A percentile compares a stretch with the other conserved stretches of the same genome.
Evolutionary conservation across 768 basidiomycete genomes (phyloP).

Genomic region (Gymnopilus dilepis): DNA sequence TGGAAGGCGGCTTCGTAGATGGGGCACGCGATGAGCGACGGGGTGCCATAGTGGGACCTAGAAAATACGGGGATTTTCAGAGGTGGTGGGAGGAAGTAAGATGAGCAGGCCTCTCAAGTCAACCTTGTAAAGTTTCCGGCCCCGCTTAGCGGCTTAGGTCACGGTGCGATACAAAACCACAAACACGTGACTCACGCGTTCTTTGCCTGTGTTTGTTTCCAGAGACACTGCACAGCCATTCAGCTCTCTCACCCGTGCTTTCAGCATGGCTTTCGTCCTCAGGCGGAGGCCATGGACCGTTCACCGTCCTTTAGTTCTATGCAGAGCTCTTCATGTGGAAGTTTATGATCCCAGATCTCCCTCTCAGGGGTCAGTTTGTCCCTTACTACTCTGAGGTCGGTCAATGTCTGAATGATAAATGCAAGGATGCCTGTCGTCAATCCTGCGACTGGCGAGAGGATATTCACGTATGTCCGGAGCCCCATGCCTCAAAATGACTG

Average conservation of each 20-base stretch:
- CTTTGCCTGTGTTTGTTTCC: constrained; percentile 24
- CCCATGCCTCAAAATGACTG: not conserved
- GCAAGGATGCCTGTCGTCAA: constrained; percentile 62
- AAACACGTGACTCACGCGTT: constrained; percentile 50
- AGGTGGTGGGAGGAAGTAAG: constrained; percentile 25
- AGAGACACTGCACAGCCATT: not conserved
- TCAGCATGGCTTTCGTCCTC: not conserved
- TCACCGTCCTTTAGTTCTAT: not conserved
- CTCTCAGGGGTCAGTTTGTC: constrained; percentile 27
- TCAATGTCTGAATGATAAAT: not conserved
- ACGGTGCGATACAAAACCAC: constrained; percentile 20
- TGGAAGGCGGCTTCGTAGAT: constrained; percentile 47
- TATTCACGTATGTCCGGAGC: constrained; percentile 53
- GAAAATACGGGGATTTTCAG: constrained; percentile 16
- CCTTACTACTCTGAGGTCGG: not conserved
- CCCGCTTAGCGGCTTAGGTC: constrained; percentile 17
- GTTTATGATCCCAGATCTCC: not conserved
- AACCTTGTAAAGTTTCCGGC: constrained; percentile 6
- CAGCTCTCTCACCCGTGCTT: too few species aligned
- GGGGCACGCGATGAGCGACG: constrained; percentile 60
- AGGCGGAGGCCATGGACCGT: not conserved
- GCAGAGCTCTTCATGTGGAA: constrained; percentile 8
- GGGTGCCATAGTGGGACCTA: constrained; percentile 39
- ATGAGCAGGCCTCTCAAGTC: not conserved
- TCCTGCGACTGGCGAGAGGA: constrained; percentile 67